A percentile compares a stretch with the other conserved stretches of the same genome.
Conservation (phyloP, 495 filamentous ascomycete species). For the Glonium stellatum region DNA sequence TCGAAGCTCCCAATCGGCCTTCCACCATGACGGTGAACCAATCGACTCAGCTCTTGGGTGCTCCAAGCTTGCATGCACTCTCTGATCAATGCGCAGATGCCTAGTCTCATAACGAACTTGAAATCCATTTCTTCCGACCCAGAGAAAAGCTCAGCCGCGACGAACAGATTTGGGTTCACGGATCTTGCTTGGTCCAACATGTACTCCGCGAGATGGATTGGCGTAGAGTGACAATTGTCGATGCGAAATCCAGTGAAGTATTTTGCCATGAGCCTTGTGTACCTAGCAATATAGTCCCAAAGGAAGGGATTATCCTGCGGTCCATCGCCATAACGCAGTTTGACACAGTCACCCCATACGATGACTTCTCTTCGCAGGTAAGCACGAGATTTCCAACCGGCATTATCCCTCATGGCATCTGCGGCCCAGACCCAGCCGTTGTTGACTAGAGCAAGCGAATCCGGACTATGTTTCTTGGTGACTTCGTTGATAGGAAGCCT, state of each 20-base stretch:
- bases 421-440: constrained; percentile 99
- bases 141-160: constrained; percentile 94
- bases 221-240: constrained; percentile 97
- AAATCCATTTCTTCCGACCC: constrained; percentile 95
- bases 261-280: constrained; percentile 88
- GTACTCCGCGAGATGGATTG: constrained; percentile 85
- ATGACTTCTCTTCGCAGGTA: constrained; percentile 94
- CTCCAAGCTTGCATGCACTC: constrained; percentile 99
- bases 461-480: constrained; percentile 68
- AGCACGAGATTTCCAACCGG: constrained; percentile 76
- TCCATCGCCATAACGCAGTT: constrained; percentile 78
- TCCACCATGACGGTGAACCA: constrained; percentile 92
- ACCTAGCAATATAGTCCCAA: constrained; percentile 92
- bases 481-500: constrained; percentile 72
- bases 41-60: constrained; percentile 78
- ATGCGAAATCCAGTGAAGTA: constrained; percentile 95
- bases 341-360: constrained; percentile 97
- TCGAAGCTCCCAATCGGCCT: constrained; percentile 95
- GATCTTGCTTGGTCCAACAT: constrained; percentile 85
- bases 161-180: constrained; percentile 80
- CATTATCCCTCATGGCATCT: constrained; percentile 87
- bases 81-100: constrained; percentile 81
- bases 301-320: constrained; percentile 85
- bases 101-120: constrained; percentile 84
- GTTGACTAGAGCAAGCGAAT: constrained; percentile 77